These are phyloP conservation scores for Penicillium sp. DNA, from an alignment of 2,329 filamentous ascomycete genomes.

Conservation along the genomic window DNA sequence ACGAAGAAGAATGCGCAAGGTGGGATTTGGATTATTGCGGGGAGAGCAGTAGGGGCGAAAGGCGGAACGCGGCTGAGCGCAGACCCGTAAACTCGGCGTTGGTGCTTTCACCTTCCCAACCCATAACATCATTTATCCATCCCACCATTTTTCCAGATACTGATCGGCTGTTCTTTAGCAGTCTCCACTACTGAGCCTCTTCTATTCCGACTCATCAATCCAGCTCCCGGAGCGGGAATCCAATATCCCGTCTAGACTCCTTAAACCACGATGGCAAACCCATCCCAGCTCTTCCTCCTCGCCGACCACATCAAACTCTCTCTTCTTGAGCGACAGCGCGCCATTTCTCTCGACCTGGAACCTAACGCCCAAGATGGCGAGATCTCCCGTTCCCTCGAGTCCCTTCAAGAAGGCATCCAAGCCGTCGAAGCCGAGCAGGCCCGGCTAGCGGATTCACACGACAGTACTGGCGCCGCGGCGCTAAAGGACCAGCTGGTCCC, in stretches of 20 bases:
- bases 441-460: constrained; percentile 60
- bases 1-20: constrained; percentile 11
- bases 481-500: constrained; percentile 66
- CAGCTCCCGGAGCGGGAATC: neutral
- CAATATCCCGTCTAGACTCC: constrained; percentile 3
- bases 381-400: constrained; percentile 84
- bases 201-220: neutral
- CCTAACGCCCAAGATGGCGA: constrained; percentile 82
- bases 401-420: constrained; percentile 77
- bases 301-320: constrained; percentile 97
- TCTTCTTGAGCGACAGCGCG: constrained; percentile 85
- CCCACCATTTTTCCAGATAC: neutral
- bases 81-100: constrained; percentile 10
- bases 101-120: constrained; percentile 12
- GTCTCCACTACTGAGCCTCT: neutral
- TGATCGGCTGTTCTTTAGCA: neutral
- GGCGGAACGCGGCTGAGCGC: constrained; percentile 23
- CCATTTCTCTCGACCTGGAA: constrained; percentile 75
- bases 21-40: constrained; percentile 10
- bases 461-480: constrained; percentile 47
- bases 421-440: constrained; percentile 64
- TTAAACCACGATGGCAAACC: constrained; percentile 50
- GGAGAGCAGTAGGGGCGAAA: constrained; percentile 14
- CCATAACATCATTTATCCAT: neutral
- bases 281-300: constrained; percentile 80